Evolutionary conservation across 2,329 filamentous ascomycete species (phyloP).

Genomic region (Fusarium brachygibbosum): DNA sequence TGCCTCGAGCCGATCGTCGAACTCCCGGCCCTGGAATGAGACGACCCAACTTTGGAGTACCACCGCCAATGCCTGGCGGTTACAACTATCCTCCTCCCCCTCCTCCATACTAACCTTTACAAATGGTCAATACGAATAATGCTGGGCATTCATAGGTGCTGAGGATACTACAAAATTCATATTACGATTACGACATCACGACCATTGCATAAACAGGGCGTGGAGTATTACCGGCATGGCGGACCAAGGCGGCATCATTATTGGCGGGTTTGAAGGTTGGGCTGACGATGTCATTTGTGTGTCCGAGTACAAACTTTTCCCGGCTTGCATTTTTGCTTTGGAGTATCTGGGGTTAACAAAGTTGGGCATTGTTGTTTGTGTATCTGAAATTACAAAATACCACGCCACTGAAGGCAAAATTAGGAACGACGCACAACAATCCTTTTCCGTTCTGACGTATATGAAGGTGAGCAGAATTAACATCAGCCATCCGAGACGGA

Average conservation of each 20-base stretch:
- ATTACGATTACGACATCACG: conserved; percentile 50
- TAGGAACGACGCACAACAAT: conserved; percentile 19
- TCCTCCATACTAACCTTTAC: conserved; percentile 34
- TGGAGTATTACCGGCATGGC: conserved; percentile 47
- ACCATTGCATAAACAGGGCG: conserved; percentile 48
- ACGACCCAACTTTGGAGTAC: conserved; percentile 39
- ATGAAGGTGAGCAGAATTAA: neutral
- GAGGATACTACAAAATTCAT: conserved; percentile 34
- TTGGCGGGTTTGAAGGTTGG: conserved; percentile 45
- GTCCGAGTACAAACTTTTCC: conserved; percentile 43
- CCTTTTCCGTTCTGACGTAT: conserved; percentile 4
- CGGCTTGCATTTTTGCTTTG: conserved; percentile 42
- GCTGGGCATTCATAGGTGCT: conserved; percentile 28
- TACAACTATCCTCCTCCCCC: conserved; percentile 37
- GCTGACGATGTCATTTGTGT: conserved; percentile 39
- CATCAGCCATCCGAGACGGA: conserved; percentile 5
- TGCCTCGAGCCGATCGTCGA: conserved; percentile 45
- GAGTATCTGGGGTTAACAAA: conserved; percentile 46
- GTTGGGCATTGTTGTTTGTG: conserved; percentile 36
- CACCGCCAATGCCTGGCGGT: conserved; percentile 40
- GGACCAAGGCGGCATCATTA: conserved; percentile 45
- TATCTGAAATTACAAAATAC: conserved; percentile 47
- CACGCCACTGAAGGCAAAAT: conserved; percentile 45
- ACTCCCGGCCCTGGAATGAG: conserved; percentile 49
- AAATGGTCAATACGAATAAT: conserved; percentile 21